Base-by-base conservation (phyloP, 1,284 basidiomycete genomes). In the Somion occarium region DNA sequence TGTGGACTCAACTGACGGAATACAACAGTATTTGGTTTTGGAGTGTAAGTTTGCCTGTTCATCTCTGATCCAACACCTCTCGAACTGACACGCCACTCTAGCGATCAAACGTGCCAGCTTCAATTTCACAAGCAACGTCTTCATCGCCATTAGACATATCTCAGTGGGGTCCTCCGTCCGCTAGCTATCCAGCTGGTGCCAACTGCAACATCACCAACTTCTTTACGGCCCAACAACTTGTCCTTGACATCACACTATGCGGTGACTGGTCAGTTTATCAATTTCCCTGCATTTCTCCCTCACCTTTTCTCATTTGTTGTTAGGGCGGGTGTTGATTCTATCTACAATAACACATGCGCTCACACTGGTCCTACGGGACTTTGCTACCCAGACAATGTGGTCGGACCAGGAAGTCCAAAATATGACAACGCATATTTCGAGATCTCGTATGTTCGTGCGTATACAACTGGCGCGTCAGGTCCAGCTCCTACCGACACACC, bases 11-110 rank as follows among this genome's bases (percentile, higher is more conserved):
- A 49, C 46, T 25, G 27, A 20, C 23, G 38, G 18, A 26, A 26
- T 26, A n/a, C 23, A n/a, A 5, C 24, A 58, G 74, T 60, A 78
- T 89, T 25, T 92, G 89, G 89, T 91, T 86, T 66, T 86, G 85
- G 79, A 77, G 78, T 49, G 86, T 88, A 58, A 61, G 84, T 72
- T 7, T 44, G 12, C 3, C 38, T 23, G n/a, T 37, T n/a, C 27
- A 44, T 38, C 34, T 9, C 4, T 18, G 9, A 26, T 41, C 9
- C n/a, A 34, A 53, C 57, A 50, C 18, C 23, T 38, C n/a, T 44
- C 12, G 30, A 44, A 38, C 48, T 18, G 5, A 15, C 54, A 23
- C 45, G 27, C 42, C n/a, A 68, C 27, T 59, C 53, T 26, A 77
- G 74, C 60, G 78, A 54, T 48, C 71, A 48, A 52, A 76, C 54